Evolutionary conservation across 495 filamentous ascomycete species (phyloP).

Genomic region (Hyaloscypha bicolor): DNA sequence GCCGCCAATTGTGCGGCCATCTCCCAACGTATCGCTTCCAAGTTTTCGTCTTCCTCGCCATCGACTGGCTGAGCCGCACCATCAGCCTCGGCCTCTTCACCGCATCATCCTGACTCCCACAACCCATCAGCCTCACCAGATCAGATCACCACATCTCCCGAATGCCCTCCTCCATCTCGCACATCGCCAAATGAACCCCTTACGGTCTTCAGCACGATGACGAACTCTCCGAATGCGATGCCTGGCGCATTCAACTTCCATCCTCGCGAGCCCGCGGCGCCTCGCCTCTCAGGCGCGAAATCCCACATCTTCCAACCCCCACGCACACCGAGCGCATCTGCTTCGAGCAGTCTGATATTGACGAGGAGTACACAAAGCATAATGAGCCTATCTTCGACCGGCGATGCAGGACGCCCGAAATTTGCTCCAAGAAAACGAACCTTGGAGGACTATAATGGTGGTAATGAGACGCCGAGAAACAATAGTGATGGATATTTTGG

Average conservation of each 20-base stretch:
- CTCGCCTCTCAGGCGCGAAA: slow-evolving; percentile 42
- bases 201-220: slow-evolving; percentile 6
- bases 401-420: slow-evolving; percentile 22
- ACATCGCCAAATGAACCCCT: background rate
- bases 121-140: background rate
- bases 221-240: slow-evolving; percentile 25
- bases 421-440: slow-evolving; percentile 43
- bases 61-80: background rate
- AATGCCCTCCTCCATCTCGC: no score
- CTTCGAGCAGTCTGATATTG: slow-evolving; percentile 57
- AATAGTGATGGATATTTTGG: slow-evolving; percentile 36
- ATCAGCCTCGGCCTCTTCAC: slow-evolving; percentile 5
- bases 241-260: slow-evolving; percentile 31
- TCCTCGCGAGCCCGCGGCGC: slow-evolving; percentile 10
- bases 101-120: slow-evolving; percentile 1
- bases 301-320: slow-evolving; percentile 72
- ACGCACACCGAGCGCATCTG: slow-evolving; percentile 57
- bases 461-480: slow-evolving; percentile 29
- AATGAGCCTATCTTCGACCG: slow-evolving; percentile 27
- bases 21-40: background rate
- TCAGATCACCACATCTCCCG: background rate
- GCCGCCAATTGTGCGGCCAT: background rate
- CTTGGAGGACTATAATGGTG: slow-evolving; percentile 22
- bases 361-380: slow-evolving; percentile 56
- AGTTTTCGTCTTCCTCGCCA: background rate